Evolutionary conservation across 306 rosid genomes (phyloP).

Genomic region (Cercis canadensis): DNA sequence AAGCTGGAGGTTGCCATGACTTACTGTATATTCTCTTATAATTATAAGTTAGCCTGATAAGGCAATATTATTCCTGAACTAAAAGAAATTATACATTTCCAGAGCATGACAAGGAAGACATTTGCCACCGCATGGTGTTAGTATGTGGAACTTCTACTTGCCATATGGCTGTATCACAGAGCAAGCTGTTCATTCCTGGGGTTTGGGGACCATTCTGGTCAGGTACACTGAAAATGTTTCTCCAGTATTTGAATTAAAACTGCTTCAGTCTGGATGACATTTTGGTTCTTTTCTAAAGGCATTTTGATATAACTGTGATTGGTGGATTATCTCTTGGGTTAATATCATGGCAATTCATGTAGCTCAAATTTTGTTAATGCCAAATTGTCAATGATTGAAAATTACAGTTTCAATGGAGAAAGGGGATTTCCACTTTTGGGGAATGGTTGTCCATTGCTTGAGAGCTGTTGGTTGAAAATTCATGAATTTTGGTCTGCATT

Average conservation of each 20-base stretch:
- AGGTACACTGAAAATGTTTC: conserved; percentile 53
- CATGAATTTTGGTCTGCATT: conserved; percentile 15
- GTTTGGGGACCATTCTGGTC: conserved; percentile 99
- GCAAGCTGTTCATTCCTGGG: conserved; percentile 92
- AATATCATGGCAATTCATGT: conserved; percentile 14
- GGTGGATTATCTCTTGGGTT: conserved; percentile 15
- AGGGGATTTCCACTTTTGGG: conserved; percentile 5
- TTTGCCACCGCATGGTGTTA: conserved; percentile 79
- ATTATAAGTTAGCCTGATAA: conserved; percentile 30
- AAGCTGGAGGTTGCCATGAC: conserved; percentile 58
- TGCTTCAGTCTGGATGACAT: conserved; percentile 16
- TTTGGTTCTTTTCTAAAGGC: conserved; percentile 18
- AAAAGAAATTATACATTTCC: conserved; percentile 34
- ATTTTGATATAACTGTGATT: too few species aligned
- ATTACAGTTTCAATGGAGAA: conserved; percentile 12
- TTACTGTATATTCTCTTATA: conserved; percentile 23
- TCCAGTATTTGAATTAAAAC: conserved; percentile 31
- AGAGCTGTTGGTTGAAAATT: conserved; percentile 29
- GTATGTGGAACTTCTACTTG: conserved; percentile 99
- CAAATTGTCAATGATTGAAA: conserved; percentile 7
- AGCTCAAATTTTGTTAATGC: conserved; percentile 19
- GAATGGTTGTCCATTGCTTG: conserved; percentile 20
- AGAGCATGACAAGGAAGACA: conserved; percentile 68
- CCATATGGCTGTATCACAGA: conserved; percentile 87
- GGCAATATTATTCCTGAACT: conserved; percentile 32